Evolutionary conservation across 2,329 filamentous ascomycete species (phyloP).

Genomic region (Xylariaceae sp.): DNA sequence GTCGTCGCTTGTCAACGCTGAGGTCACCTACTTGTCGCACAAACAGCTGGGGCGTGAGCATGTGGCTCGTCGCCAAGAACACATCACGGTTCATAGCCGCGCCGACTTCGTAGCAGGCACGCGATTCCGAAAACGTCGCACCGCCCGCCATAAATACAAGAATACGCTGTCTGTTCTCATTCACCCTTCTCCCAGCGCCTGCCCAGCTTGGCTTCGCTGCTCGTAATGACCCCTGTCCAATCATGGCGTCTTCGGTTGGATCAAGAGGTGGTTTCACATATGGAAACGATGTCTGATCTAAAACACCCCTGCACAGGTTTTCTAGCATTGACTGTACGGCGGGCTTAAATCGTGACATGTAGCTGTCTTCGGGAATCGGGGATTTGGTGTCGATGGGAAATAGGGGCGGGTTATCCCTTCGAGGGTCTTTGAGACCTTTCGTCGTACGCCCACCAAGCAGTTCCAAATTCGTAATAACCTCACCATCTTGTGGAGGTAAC

Average conservation of each 20-base stretch:
- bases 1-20: constrained; percentile 65
- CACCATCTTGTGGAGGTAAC: constrained; percentile 68
- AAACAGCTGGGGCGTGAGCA: constrained; percentile 82
- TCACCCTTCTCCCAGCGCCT: constrained; percentile 66
- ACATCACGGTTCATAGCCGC: constrained; percentile 71
- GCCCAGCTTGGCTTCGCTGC: constrained; percentile 96
- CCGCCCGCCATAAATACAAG: constrained; percentile 95
- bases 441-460: constrained; percentile 73
- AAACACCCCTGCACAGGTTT: constrained; percentile 59
- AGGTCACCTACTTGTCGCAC: constrained; percentile 79
- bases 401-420: constrained; percentile 59
- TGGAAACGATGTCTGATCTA: constrained; percentile 66
- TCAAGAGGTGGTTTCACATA: constrained; percentile 68
- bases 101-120: constrained; percentile 84
- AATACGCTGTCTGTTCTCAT: constrained; percentile 82
- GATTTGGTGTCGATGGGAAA: constrained; percentile 64
- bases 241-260: constrained; percentile 53
- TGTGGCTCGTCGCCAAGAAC: constrained; percentile 86
- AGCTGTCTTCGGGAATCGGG: constrained; percentile 66
- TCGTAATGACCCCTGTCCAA: constrained; percentile 71
- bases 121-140: constrained; percentile 86
- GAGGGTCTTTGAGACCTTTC: constrained; percentile 69
- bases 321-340: constrained; percentile 81
- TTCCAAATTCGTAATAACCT: constrained; percentile 73
- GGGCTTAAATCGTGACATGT: constrained; percentile 82